Base-by-base conservation (phyloP, 371 early-diverging fungal genomes). In the Parasitella parasitica region DNA sequence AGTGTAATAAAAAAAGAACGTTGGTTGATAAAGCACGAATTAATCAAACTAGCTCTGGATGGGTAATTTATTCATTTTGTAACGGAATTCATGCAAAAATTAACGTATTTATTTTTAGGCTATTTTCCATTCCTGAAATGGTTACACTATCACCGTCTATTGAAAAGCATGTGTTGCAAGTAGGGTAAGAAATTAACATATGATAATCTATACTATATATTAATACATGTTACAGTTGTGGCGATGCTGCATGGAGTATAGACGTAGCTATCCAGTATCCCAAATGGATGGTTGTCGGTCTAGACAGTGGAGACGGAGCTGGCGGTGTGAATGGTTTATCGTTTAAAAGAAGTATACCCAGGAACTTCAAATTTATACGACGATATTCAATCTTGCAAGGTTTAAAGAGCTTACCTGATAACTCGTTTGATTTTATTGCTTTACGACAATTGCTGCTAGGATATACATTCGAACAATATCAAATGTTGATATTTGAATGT, bases 111-210 rank as follows among this genome's bases (percentile, higher is more conserved):
- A 50, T 38, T 49, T 38, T 27, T 66, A 76, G 71, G 37, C 38
- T 73, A 38, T 70, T 70, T 66, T 65, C 70, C 56, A 59, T 67
- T 36, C 72, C 71, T 28, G 57, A 59, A 36, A 69, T 59, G 50
- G 66, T 63, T 51, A 62, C 66, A 66, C 69, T 18, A 43, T 48
- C 61, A 35, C 46, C 49, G 2, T 49, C 37, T 0, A 49, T 26
- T 12, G 73, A 77, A 51, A 73, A 67, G 35, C 72, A 73, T 62
- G 71, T 76, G 34, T 67, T 79, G 39, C 72, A 79, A 32, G 60
- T 76, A 58, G 71, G 71, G 75, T 77, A 77, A 68, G 32, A 41
- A 13, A 22, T 49, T 1, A 8, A 12, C 26, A 41, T 53, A 32
- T 55, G 35, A 22, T 20, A 16, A 18, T 32, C 6, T 32, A 32